Base-by-base conservation (phyloP, 2,329 filamentous ascomycete genomes). In the Diaporthe eres region DNA sequence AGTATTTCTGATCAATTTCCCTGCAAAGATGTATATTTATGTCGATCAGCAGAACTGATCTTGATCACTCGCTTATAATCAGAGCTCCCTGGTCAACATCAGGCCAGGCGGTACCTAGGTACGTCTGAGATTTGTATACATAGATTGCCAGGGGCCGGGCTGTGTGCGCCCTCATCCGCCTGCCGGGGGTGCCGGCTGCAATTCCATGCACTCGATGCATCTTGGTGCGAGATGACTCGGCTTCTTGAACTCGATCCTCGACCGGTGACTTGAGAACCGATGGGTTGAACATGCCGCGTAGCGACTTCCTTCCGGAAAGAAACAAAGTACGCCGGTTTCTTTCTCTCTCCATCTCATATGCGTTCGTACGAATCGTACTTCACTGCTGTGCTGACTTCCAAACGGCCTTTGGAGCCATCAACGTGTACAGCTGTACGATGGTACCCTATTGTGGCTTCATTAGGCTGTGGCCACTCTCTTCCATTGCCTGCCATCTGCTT, bases 361-460 rank as follows among this genome's bases (percentile, higher is more conserved):
- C 3, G 28, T 28, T 17, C 65, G 49, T 39, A 55, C 34, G 49
- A 42, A 42, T 39, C 34, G 17, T 19, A 42, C 5, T 53, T 37
- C 22, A 39, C 28, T 22, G 15, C 5, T 31, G n/a, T 42, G 15
- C 49, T 19, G 42, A 39, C 49, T 5, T 19, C 49, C 2, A 34
- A 25, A 12, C n/a, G 9, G n/a, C n/a, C 49, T 4, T 15, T 42
- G 34, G 13, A 28, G n/a, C n/a, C 34, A 15, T 34, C 47, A 34
- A 22, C 1, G 10, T 42, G 31, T 55, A 17, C 34, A 19, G 49
- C n/a, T 70, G 47, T 55, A 28, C 34, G 17, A 28, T 55, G n/a
- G 47, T 70, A n/a, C 15, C 15, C 65, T 42, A 22, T 28, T 55
- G 65, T 70, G 65, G 65, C 65, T 70, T 70, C 34, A 22, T 42